Base-by-base conservation (phyloP, 2,329 filamentous ascomycete genomes). In the Diaporthe citriasiana region DNA sequence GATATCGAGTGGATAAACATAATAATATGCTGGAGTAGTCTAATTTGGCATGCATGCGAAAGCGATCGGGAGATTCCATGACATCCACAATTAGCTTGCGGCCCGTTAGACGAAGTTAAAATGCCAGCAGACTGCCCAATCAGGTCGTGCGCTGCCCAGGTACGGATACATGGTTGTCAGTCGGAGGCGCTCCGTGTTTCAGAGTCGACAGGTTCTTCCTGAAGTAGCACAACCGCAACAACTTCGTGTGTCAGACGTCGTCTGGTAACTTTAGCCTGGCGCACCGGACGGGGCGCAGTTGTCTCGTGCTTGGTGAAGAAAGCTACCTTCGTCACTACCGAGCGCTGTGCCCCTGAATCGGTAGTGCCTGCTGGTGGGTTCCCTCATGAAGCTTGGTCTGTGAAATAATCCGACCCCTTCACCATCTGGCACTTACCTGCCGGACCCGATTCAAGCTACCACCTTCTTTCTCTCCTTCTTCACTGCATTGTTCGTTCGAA, bases 171-270 rank as follows among this genome's bases (percentile, higher is more conserved):
- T 33, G 66, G 55, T 63, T 71, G 65, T 35, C 27, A 63, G 56
- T 45, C 66, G 47, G 66, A 35, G 42, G 72, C 66, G 55, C 68
- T 66, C 59, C 42, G 73, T 72, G 73, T 74, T 74, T 74, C 73
- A 74, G 73, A 60, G 51, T 72, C 69, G 42, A 47, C 60, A 35
- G 50, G 40, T 55, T 70, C 53, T 53, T 53, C 63, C 63, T 27
- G 47, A 68, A 68, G 63, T 53, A 68, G 63, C 63, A 68, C 33
- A 68, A 68, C 45, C 63, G 33, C 33, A 66, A 68, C 25, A 50
- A 38, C 47, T 27, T 47, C 17, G 73, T 72, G 73, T 74, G 71
- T 74, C 73, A 74, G 72, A 71, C 60, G 19, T 47, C 65, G 72
- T 71, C 47, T 73, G 56, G 72, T 72, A 68, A 59, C 47, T 56